Percentiles rank a stretch among this genome's conserved stretches.
These are phyloP conservation scores for Paulownia fortunei DNA, from an alignment of 257 asterid species.

Conservation along the genomic window DNA sequence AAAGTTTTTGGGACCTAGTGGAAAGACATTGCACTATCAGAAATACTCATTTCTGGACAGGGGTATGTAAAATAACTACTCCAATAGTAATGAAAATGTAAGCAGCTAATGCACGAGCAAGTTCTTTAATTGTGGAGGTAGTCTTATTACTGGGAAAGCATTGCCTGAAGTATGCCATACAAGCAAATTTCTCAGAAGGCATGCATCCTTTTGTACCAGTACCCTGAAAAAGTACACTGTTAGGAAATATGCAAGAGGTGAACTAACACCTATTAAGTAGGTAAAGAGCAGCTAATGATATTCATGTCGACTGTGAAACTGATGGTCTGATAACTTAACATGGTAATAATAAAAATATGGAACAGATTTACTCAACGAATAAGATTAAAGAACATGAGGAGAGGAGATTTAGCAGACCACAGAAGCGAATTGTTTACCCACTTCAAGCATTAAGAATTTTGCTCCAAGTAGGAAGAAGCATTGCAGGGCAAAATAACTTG, in stretches of 20 bases:
- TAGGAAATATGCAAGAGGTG: constrained; percentile 24
- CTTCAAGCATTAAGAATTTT: no score
- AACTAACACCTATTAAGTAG: constrained; percentile 1
- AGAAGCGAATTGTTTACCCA: no score
- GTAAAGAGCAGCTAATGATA: neutral
- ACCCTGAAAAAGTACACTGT: constrained; percentile 58
- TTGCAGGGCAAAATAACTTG: neutral
- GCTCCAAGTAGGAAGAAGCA: no score
- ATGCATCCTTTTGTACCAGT: constrained; percentile 68
- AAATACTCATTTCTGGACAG: neutral
- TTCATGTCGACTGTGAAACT: neutral
- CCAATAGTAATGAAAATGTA: constrained; percentile 35
- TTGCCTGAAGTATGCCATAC: constrained; percentile 90
- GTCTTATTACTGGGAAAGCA: constrained; percentile 70
- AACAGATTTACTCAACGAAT: no score
- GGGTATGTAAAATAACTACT: constrained; percentile 5
- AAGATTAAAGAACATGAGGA: no score
- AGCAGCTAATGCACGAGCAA: constrained; percentile 79
- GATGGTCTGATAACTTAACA: neutral
- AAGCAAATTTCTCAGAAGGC: constrained; percentile 69
- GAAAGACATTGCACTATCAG: constrained; percentile 31
- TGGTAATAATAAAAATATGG: no score
- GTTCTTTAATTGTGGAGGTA: constrained; percentile 76
- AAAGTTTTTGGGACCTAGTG: constrained; percentile 62
- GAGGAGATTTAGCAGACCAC: no score